A percentile compares a stretch with the other conserved stretches of the same genome.
Evolutionary conservation across 768 basidiomycete species (phyloP).

Genomic region (Naganishia kalamii): DNA sequence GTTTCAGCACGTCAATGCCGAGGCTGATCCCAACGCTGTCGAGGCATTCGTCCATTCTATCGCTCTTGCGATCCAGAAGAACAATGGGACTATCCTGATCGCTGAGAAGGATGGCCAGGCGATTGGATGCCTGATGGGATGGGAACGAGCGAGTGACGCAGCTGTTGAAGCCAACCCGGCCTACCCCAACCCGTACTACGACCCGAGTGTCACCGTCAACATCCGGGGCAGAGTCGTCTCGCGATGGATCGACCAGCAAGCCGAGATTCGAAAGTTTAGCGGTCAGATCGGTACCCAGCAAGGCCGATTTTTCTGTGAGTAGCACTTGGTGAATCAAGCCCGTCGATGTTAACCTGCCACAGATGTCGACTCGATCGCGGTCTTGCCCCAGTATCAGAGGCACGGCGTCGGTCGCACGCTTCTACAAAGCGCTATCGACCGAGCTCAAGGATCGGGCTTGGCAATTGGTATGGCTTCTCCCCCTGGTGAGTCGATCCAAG

Average conservation of each 20-base stretch:
- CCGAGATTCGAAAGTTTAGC: not conserved
- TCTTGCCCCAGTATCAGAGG: not conserved
- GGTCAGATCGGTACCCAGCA: not conserved
- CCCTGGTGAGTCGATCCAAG: constrained; percentile 1
- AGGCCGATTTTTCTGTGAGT: constrained; percentile 4
- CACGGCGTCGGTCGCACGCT: constrained; percentile 14
- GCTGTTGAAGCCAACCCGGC: not conserved
- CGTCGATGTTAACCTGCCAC: too few species aligned
- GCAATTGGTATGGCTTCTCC: not conserved
- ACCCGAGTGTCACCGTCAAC: not conserved
- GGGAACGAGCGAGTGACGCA: not conserved
- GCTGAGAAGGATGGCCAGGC: not conserved
- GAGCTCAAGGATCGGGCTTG: not conserved
- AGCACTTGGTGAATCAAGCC: too few species aligned
- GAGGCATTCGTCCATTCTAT: not conserved
- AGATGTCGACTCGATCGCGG: constrained; percentile 4
- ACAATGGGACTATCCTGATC: not conserved
- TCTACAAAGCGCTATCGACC: not conserved
- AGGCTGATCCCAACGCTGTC: not conserved
- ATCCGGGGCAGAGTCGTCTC: not conserved
- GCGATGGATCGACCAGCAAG: constrained; percentile 4
- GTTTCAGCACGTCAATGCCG: constrained; percentile 12
- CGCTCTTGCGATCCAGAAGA: not conserved
- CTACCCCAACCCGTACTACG: constrained; percentile 4
- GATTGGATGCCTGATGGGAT: not conserved